Evolutionary conservation across 192 early-diverging fungal genomes (phyloP), one percentile per base, ranked within the genome.

Genomic region (Podila epigama): DNA sequence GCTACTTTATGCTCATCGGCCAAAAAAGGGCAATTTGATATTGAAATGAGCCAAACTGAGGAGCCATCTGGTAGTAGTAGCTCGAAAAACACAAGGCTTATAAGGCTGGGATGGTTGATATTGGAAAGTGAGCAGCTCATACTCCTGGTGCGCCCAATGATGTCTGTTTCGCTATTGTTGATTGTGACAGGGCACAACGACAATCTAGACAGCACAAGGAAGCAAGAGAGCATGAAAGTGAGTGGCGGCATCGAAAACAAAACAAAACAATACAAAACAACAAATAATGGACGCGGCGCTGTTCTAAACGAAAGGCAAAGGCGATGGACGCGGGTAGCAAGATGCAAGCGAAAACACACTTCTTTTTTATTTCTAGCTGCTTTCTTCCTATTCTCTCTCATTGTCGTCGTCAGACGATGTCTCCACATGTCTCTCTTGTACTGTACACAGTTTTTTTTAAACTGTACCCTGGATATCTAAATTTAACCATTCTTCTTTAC

Each of bases 291-390:
- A 3, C 25, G 16, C 25, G 27, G 29, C 25, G 16, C 40, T 2
- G 31, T 33, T 9, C 2, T 40, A 27, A 25, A 60, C 20, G 25
- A 44, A 25, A n/a, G 37, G 16, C 57, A 58, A 12, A 41, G 29
- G 44, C 60, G 48, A 16, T 42, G 41, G 58, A 22, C 27, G 16
- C 51, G 33, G 53, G 53, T 55, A 55, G 12, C 54, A 56, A 18
- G 32, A 18, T 12, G 13, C 1, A 42, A 60, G 39, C 42, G 39
- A 60, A 40, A 60, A 16, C 37, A 40, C 18, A 27, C 4, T 25
- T 31, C 15, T 0, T 25, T 40, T 13, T 40, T 25, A 22, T 16
- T 60, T n/a, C n/a, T n/a, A n/a, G n/a, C n/a, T 1, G 13, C 37
- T 60, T 29, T 40, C 31, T 5, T 41, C 13, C 27, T 60, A 15